These are phyloP conservation scores for Haplosporangium gracile DNA, from an alignment of 192 early-diverging fungal genomes.

Conservation along the genomic window DNA sequence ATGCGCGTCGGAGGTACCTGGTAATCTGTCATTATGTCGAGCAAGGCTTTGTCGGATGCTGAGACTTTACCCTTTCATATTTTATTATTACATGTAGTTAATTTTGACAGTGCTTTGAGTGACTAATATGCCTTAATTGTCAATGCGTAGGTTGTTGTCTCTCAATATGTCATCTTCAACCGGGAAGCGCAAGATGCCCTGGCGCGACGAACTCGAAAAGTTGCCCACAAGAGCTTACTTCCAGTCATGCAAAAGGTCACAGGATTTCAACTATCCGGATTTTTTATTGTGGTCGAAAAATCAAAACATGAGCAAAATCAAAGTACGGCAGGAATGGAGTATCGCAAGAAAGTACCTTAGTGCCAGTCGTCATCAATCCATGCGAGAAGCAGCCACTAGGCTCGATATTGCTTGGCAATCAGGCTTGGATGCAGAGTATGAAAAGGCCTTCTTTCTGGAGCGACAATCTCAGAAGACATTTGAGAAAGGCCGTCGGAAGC, in stretches of 20 bases:
- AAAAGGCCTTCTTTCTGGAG: constrained; percentile 20
- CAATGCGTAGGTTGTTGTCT: too few species aligned
- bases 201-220: constrained; percentile 12
- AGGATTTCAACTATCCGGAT: neutral
- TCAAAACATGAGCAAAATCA: constrained; percentile 11
- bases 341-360: constrained; percentile 15
- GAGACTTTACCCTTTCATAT: too few species aligned
- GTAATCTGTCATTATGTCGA: constrained; percentile 40
- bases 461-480: constrained; percentile 18
- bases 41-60: constrained; percentile 42
- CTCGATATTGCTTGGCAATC: constrained; percentile 13
- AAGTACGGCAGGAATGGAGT: constrained; percentile 16
- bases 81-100: too few species aligned
- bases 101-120: too few species aligned
- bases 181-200: neutral
- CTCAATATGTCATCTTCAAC: too few species aligned
- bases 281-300: constrained; percentile 17
- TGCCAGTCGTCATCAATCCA: neutral
- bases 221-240: constrained; percentile 12
- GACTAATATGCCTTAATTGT: too few species aligned
- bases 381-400: constrained; percentile 14
- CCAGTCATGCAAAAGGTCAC: constrained; percentile 4
- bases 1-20: constrained; percentile 44
- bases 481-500: constrained; percentile 12
- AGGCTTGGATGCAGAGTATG: neutral